Evolutionary conservation across 2,329 filamentous ascomycete species (phyloP), one percentile per base, ranked within the genome.

Genomic region (Teratosphaeria destructans): DNA sequence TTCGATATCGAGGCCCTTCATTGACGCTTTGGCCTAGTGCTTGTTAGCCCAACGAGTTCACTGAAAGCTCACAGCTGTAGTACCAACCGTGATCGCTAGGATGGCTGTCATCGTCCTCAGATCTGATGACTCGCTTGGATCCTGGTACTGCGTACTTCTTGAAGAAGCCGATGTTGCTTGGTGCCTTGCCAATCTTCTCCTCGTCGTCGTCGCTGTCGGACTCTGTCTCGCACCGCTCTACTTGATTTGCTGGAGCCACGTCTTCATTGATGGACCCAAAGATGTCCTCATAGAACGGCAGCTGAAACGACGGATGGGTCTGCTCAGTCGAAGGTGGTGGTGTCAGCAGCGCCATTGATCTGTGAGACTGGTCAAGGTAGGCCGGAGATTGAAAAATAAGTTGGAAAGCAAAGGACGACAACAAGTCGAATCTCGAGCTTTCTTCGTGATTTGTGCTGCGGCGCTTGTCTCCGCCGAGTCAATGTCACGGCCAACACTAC

Each of bases 261-360:
- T 66, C 63, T 6, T 55, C 23, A 57, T 64, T 63, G 26, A 34
- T 54, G 10, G 37, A 37, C 55, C 63, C 63, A 37, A 65, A 63
- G 23, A 64, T 14, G 59, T 69, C 67, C 52, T 68, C 64, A 56
- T 68, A 66, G 59, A 65, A 68, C 14, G 34, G 29, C n/a, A 55
- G 55, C 14, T 35, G 34, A 3, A 37, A 54, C 16, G 53, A 32
- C 34, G 53, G 27, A 34, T 35, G 11, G 27, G 27, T 16, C 47
- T 34, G 54, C 19, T 14, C 29, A 35, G 49, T 7, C 43, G 47
- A 35, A 19, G 37, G 39, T 52, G 49, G 55, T 54, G 47, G 32
- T 34, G 56, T 56, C 19, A 32, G 60, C 19, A 27, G 52, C 54
- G 49, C 29, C 27, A 52, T 56, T 14, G 56, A 29, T 14, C 19